phyloP scores from a whole-genome alignment of 495 filamentous ascomycete genomes.

The Talaromyces ruber region DNA sequence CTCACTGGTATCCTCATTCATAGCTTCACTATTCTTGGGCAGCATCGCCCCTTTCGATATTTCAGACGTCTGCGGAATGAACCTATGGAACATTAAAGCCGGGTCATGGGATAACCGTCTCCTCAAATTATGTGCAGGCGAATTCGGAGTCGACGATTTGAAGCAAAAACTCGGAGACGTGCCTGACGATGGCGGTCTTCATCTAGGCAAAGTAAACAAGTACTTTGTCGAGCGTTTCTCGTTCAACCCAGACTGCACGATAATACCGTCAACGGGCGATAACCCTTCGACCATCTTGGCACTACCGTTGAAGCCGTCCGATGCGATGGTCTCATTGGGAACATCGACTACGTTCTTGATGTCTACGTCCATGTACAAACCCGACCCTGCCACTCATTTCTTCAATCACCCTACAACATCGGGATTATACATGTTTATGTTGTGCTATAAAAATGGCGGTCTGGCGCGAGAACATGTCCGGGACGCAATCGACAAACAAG shows the following conservation, averaged over 20 bases:
- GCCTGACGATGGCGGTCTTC: constrained; percentile 67
- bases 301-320: constrained; percentile 72
- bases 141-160: constrained; percentile 56
- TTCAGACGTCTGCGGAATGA: constrained; percentile 93
- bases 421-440: constrained; percentile 94
- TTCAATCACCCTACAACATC: constrained; percentile 82
- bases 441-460: constrained; percentile 98
- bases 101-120: constrained; percentile 65
- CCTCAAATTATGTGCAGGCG: constrained; percentile 67
- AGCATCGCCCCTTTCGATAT: constrained; percentile 84
- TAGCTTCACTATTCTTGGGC: constrained; percentile 87
- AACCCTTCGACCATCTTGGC: constrained; percentile 94
- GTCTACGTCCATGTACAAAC: constrained; percentile 82
- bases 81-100: constrained; percentile 82
- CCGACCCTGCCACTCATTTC: constrained; percentile 80
- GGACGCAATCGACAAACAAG: constrained; percentile 51
- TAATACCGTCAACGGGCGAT: constrained; percentile 87
- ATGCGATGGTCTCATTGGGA: constrained; percentile 89
- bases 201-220: constrained; percentile 59
- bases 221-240: constrained; percentile 76
- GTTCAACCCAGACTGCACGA: constrained; percentile 63
- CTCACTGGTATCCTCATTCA: constrained; percentile 88
- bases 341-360: constrained; percentile 97
- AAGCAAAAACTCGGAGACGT: constrained; percentile 74
- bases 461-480: constrained; percentile 85